phyloP scores from a whole-genome alignment of 78 protist genomes.

The Mastigamoeba balamuthi region DNA sequence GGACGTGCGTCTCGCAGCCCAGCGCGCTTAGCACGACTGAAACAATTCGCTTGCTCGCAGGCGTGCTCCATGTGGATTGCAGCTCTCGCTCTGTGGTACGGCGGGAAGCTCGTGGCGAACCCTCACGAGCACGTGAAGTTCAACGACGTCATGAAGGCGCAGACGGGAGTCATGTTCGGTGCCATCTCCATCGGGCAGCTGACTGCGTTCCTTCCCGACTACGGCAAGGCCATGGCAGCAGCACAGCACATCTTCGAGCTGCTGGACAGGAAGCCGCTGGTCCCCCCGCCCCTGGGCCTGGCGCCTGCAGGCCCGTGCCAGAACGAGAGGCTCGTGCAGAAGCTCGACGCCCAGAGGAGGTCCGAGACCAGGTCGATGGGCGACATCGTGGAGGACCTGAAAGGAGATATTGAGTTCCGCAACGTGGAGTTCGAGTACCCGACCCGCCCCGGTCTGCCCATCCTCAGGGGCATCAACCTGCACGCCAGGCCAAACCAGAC shows the following conservation, averaged over 20 bases:
- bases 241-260: slow-evolving; percentile 16
- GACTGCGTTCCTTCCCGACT: slow-evolving; percentile 30
- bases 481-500: slow-evolving; percentile 4
- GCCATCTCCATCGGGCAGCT: slow-evolving; percentile 27
- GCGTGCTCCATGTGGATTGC: too few species aligned
- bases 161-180: too few species aligned
- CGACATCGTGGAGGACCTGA: not conserved
- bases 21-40: too few species aligned
- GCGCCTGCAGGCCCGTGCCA: too few species aligned
- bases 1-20: too few species aligned
- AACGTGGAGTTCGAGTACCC: slow-evolving; percentile 51
- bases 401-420: slow-evolving; percentile 23
- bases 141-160: too few species aligned
- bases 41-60: too few species aligned
- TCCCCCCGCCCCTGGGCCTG: slow-evolving; percentile 24
- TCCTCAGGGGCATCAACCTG: slow-evolving; percentile 11
- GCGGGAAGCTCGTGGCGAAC: slow-evolving; percentile 5
- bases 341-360: too few species aligned
- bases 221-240: slow-evolving; percentile 28
- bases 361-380: not conserved
- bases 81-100: too few species aligned
- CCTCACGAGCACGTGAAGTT: too few species aligned
- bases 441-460: slow-evolving; percentile 4
- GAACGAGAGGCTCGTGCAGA: too few species aligned
- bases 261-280: slow-evolving; percentile 14